Percentiles rank a stretch among this genome's conserved stretches.
Conservation (phyloP, 169 alveolate genomes). For the Cryptosporidium bovis region DNA sequence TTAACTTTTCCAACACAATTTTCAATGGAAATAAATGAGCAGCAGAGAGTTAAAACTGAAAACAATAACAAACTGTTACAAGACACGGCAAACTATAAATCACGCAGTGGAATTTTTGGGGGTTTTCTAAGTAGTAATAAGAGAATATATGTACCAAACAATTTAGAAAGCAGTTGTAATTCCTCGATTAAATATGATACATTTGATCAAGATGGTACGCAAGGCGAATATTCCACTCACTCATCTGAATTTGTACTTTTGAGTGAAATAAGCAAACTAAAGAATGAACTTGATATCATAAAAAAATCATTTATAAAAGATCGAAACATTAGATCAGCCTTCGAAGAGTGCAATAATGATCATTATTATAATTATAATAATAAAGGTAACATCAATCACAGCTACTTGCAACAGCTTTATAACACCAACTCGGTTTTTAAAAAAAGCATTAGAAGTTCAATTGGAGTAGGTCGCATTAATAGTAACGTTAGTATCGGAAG, state of each 20-base stretch:
- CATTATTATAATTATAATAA: not conserved
- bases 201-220: no score
- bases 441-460: conserved; percentile 28
- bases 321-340: not conserved
- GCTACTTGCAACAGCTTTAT: not conserved
- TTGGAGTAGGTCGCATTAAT: no score
- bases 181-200: not conserved
- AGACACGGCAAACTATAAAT: not conserved
- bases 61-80: no score
- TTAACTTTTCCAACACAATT: no score
- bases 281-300: conserved; percentile 13
- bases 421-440: conserved; percentile 30
- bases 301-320: not conserved
- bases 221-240: not conserved
- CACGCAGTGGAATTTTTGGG: not conserved
- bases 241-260: not conserved
- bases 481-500: no score
- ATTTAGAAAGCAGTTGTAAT: not conserved
- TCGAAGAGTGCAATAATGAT: not conserved
- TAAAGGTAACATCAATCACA: not conserved
- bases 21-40: no score
- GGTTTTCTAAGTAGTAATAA: not conserved
- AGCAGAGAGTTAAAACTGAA: no score
- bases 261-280: conserved; percentile 40
- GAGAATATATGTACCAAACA: not conserved